Conservation (phyloP, 768 basidiomycete genomes). For the Calocybe indica region DNA sequence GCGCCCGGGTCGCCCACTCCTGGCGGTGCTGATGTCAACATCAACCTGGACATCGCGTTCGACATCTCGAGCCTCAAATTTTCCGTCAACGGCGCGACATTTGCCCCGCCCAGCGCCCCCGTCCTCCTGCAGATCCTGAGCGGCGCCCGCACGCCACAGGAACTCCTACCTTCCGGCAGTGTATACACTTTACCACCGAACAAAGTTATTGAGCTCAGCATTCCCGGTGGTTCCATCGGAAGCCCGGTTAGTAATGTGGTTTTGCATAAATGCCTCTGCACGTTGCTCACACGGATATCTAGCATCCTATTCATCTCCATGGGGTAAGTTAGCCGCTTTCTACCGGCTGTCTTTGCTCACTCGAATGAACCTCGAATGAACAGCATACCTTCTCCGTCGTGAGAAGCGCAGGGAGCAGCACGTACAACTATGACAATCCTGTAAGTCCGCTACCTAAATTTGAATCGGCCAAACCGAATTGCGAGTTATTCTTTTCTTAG, state of each 20-base stretch:
- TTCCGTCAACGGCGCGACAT: slow-evolving; percentile 23
- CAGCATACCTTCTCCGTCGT: slow-evolving; percentile 36
- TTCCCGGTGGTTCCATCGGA: slow-evolving; percentile 20
- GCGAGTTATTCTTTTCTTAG: neutral
- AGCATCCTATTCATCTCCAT: slow-evolving; percentile 16
- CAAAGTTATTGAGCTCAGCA: slow-evolving; percentile 32
- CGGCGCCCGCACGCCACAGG: slow-evolving; percentile 27
- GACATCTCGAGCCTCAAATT: slow-evolving; percentile 14
- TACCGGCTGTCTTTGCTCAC: neutral
- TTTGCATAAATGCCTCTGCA: neutral
- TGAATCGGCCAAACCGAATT: neutral
- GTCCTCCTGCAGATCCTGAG: slow-evolving; percentile 39
- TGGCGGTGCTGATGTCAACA: slow-evolving; percentile 14
- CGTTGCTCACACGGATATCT: neutral
- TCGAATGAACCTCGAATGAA: neutral
- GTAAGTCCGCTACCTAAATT: slow-evolving; percentile 8
- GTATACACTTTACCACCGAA: slow-evolving; percentile 33
- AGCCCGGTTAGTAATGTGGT: slow-evolving; percentile 8
- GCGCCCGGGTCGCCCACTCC: slow-evolving; percentile 17
- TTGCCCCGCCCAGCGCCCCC: slow-evolving; percentile 27
- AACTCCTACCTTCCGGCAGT: slow-evolving; percentile 24
- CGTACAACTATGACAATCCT: slow-evolving; percentile 47
- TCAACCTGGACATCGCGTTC: slow-evolving; percentile 14
- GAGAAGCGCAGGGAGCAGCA: slow-evolving; percentile 29
- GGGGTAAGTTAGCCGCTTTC: slow-evolving; percentile 5